Percentiles rank a stretch among this genome's conserved stretches.
Conservation (phyloP, 192 early-diverging fungal species). For the Coemansia javaensis region DNA sequence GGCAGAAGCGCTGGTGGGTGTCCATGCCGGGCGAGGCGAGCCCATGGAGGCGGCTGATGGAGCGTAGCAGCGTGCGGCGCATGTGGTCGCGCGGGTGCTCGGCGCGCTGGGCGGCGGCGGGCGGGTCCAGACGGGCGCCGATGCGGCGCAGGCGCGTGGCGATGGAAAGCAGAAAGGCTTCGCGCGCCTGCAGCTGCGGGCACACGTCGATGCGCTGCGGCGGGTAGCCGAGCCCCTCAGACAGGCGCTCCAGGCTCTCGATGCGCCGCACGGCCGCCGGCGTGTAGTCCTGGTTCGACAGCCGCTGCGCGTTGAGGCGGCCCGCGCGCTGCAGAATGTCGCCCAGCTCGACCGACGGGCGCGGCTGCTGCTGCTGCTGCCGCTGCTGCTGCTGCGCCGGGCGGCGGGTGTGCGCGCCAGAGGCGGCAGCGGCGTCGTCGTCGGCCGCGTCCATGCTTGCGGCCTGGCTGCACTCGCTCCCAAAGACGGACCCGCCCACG, state of each 20-base stretch:
- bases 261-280: conserved; percentile 11
- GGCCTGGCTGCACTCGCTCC: not conserved
- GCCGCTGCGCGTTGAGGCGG: conserved; percentile 15
- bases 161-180: conserved; percentile 21
- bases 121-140: not conserved
- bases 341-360: conserved; percentile 15
- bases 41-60: conserved; percentile 18
- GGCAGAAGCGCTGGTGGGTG: conserved; percentile 8
- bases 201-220: conserved; percentile 2
- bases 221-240: not conserved
- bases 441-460: conserved; percentile 2
- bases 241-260: conserved; percentile 20
- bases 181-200: conserved; percentile 4
- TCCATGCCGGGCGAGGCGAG: conserved; percentile 8
- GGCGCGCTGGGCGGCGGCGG: not conserved
- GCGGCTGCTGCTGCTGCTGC: conserved; percentile 5
- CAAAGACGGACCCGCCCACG: not conserved
- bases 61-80: conserved; percentile 15
- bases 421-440: no score
- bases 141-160: conserved; percentile 12
- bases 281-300: conserved; percentile 39
- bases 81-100: conserved; percentile 37
- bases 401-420: no score
- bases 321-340: conserved; percentile 31
- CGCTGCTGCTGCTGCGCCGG: conserved; percentile 14